phyloP scores from a whole-genome alignment of 805 yeast genomes.

The Ogataea haglerorum region DNA sequence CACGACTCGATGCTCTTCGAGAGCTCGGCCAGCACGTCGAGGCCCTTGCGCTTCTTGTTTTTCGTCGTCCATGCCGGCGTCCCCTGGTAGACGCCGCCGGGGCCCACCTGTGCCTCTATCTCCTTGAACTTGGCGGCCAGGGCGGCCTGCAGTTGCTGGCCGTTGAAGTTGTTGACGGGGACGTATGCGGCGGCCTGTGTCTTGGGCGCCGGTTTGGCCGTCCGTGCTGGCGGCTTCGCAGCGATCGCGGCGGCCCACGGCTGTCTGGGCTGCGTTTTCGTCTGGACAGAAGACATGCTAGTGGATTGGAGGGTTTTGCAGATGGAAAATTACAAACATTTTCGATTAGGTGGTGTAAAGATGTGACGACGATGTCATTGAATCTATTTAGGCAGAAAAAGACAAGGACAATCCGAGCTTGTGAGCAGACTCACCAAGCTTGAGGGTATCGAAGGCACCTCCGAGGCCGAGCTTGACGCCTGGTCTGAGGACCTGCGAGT shows the following conservation, averaged over 20 bases:
- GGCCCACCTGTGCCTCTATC: conserved; percentile 14
- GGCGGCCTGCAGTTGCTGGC: conserved; percentile 14
- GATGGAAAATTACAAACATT: neutral
- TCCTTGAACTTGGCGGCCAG: conserved; percentile 17
- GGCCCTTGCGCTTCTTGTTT: conserved; percentile 12
- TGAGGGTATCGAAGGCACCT: conserved; percentile 93
- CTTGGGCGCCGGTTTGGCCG: conserved; percentile 11
- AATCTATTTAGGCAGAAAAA: conserved; percentile 71
- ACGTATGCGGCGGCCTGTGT: conserved; percentile 7
- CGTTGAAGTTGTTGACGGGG: conserved; percentile 22
- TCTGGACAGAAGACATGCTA: conserved; percentile 10
- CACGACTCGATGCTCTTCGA: conserved; percentile 14
- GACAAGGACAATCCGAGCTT: conserved; percentile 94
- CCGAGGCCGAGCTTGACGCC: conserved; percentile 97
- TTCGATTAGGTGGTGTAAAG: neutral
- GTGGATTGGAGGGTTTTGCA: neutral
- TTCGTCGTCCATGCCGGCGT: conserved; percentile 11
- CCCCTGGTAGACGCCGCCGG: conserved; percentile 7
- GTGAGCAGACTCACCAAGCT: conserved; percentile 95
- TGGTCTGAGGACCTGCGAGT: conserved; percentile 92
- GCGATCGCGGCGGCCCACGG: conserved; percentile 20
- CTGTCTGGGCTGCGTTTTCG: conserved; percentile 14
- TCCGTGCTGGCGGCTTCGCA: conserved; percentile 5
- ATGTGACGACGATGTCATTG: conserved; percentile 2
- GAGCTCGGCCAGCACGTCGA: conserved; percentile 23